Conservation (phyloP, 164 flowering plant species). For the Macadamia integrifolia region DNA sequence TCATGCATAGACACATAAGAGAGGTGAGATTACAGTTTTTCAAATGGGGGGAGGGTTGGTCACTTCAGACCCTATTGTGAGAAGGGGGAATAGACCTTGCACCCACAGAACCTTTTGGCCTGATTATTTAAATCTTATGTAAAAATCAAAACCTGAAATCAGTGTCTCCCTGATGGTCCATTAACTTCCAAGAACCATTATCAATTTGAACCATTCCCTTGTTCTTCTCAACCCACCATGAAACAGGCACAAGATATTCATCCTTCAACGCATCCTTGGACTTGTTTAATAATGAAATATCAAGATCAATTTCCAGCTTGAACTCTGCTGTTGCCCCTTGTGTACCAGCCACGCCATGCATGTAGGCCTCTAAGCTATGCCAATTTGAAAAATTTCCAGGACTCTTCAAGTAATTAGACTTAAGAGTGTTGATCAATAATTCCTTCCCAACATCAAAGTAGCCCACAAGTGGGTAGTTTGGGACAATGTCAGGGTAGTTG, state of each 20-base stretch:
- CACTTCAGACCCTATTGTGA: no score
- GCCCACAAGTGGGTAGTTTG: conserved; percentile 55
- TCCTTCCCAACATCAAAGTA: conserved; percentile 64
- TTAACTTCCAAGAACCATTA: conserved; percentile 71
- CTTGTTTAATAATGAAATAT: conserved; percentile 61
- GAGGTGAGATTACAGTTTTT: no score
- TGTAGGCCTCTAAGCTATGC: conserved; percentile 69
- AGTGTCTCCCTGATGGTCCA: conserved; percentile 22
- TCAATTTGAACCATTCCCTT: conserved; percentile 73
- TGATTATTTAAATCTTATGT: no score
- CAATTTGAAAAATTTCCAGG: conserved; percentile 35
- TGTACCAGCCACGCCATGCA: conserved; percentile 90
- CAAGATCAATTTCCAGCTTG: conserved; percentile 50
- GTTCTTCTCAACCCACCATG: conserved; percentile 61
- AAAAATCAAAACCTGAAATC: no score
- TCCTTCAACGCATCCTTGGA: conserved; percentile 43
- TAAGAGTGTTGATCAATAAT: conserved; percentile 49
- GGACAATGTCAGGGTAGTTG: conserved; percentile 57
- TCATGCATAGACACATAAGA: no score
- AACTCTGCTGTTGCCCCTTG: conserved; percentile 56
- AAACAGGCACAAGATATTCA: conserved; percentile 51
- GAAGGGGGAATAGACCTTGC: no score
- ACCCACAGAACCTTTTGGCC: no score
- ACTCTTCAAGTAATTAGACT: conserved; percentile 58
- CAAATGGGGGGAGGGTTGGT: no score